Evolutionary conservation across 495 filamentous ascomycete genomes (phyloP).

Genomic region (Diplogelasinospora grovesii): DNA sequence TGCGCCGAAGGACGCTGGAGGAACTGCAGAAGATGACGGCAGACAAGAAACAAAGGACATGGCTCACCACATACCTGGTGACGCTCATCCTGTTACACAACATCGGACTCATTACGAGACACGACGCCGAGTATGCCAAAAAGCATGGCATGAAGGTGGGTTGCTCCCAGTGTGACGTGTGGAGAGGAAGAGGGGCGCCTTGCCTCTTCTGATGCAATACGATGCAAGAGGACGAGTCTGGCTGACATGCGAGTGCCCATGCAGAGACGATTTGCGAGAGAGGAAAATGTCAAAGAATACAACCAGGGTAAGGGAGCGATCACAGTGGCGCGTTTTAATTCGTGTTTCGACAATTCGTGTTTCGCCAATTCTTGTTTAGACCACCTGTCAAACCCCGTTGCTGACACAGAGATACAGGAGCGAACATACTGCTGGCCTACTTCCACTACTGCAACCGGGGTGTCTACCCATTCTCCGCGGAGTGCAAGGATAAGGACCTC

Average conservation of each 20-base stretch:
- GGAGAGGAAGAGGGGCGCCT: too few species aligned
- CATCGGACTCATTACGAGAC: constrained; percentile 48
- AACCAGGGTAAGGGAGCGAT: constrained; percentile 36
- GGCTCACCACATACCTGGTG: constrained; percentile 52
- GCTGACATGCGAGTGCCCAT: constrained; percentile 4
- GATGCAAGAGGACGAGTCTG: neutral
- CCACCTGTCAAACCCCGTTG: too few species aligned
- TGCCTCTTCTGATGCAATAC: neutral
- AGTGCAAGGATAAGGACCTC: constrained; percentile 44
- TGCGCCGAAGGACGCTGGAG: constrained; percentile 48
- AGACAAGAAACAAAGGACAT: constrained; percentile 48
- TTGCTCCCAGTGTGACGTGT: too few species aligned
- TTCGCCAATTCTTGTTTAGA: too few species aligned
- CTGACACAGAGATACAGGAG: constrained; percentile 31
- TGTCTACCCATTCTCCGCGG: constrained; percentile 40
- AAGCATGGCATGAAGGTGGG: constrained; percentile 47
- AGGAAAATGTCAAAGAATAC: constrained; percentile 45
- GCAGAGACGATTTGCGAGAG: constrained; percentile 44
- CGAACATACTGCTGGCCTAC: constrained; percentile 51
- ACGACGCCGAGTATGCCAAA: constrained; percentile 48
- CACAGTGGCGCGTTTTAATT: neutral
- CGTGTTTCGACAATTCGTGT: neutral
- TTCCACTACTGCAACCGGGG: constrained; percentile 56
- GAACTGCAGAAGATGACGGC: constrained; percentile 51
- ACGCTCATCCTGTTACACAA: constrained; percentile 55